Conservation (phyloP, 2,329 filamentous ascomycete genomes). For the Exophiala sideris region DNA sequence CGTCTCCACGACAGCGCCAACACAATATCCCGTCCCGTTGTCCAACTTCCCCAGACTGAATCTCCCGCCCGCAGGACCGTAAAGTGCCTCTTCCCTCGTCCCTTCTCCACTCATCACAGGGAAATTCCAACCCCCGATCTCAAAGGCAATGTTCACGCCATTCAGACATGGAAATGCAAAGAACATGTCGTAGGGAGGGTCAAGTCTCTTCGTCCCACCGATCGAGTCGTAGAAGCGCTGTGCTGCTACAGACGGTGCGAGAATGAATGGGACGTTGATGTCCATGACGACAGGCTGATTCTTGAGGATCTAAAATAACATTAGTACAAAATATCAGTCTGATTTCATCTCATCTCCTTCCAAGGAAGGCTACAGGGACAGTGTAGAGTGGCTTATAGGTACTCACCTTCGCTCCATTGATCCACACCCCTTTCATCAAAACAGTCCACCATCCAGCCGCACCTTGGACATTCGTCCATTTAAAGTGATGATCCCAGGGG, state of each 20-base stretch:
- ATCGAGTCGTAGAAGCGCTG: slow-evolving; percentile 23
- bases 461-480: slow-evolving; percentile 32
- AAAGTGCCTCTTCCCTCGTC: slow-evolving; percentile 13
- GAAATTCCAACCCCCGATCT: slow-evolving; percentile 25
- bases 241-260: slow-evolving; percentile 21
- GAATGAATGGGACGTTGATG: slow-evolving; percentile 26
- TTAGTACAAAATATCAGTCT: neutral
- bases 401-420: slow-evolving; percentile 29
- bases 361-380: neutral
- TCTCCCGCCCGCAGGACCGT: slow-evolving; percentile 21
- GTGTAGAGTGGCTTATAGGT: neutral
- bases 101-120: slow-evolving; percentile 14
- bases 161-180: slow-evolving; percentile 27
- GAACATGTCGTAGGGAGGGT: slow-evolving; percentile 19
- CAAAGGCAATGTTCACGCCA: slow-evolving; percentile 17
- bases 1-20: slow-evolving; percentile 12
- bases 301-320: slow-evolving; percentile 24
- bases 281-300: slow-evolving; percentile 35
- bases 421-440: slow-evolving; percentile 34
- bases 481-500: slow-evolving; percentile 29
- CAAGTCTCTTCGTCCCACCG: slow-evolving; percentile 16
- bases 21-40: slow-evolving; percentile 15
- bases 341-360: neutral
- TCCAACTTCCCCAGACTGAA: slow-evolving; percentile 25
- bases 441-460: slow-evolving; percentile 35